These are phyloP conservation scores for Musa acuminata DNA, from an alignment of 176 grass and related monocot genomes.

Conservation along the genomic window DNA sequence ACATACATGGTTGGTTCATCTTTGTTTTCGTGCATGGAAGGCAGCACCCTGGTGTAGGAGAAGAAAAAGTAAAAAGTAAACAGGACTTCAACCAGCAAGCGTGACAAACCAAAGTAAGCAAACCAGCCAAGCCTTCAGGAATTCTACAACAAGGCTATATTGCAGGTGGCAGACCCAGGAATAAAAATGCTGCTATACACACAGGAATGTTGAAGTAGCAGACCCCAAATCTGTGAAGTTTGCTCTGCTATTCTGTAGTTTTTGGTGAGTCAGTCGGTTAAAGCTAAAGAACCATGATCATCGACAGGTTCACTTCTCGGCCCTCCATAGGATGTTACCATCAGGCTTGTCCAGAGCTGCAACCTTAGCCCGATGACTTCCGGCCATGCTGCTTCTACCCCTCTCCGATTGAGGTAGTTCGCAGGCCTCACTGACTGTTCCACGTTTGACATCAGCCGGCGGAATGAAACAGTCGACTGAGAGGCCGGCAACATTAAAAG, in stretches of 20 bases:
- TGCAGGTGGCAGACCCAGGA: neutral
- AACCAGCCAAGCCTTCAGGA: neutral
- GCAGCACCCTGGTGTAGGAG: neutral
- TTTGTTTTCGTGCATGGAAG: neutral
- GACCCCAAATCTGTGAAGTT: neutral
- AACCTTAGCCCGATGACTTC: constrained; percentile 13
- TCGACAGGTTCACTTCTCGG: neutral
- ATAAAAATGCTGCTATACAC: constrained; percentile 11
- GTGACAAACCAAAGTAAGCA: neutral
- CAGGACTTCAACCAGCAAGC: neutral
- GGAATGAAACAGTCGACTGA: constrained; percentile 20
- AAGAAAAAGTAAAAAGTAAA: neutral
- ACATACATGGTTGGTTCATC: neutral
- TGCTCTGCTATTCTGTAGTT: neutral
- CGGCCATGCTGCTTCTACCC: neutral
- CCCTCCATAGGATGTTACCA: constrained; percentile 3
- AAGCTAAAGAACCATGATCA: neutral
- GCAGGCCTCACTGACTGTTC: constrained; percentile 1
- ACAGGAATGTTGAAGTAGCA: neutral
- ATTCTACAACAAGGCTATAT: neutral
- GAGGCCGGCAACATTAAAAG: constrained; percentile 18
- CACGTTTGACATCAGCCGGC: constrained; percentile 10
- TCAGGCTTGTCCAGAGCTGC: constrained; percentile 7
- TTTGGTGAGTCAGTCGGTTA: neutral
- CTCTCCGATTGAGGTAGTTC: constrained; percentile 9